Base-by-base conservation (phyloP, 2,329 filamentous ascomycete genomes). In the Rasamsonia emersonii region DNA sequence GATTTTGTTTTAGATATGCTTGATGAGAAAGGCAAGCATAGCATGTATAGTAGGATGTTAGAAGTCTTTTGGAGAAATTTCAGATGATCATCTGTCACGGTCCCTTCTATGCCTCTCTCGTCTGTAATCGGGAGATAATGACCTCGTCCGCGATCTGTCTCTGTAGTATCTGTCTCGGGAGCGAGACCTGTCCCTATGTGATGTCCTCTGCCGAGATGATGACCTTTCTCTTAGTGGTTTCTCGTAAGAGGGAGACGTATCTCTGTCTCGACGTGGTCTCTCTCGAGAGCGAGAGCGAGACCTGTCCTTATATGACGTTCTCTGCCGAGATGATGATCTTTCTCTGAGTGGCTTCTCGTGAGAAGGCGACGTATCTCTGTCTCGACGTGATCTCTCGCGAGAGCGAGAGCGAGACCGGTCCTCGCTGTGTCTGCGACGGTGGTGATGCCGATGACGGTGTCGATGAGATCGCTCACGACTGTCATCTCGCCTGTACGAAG, bases 371-470 rank as follows among this genome's bases (percentile, higher is more conserved):
- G 37, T 42, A 18, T 51, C 54, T 19, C 47, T 48, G 20, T 49
- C 40, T 37, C 50, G 44, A 9, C 49, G 51, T 33, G 43, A 45
- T 32, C 43, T 53, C 11, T 60, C 53, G 14, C 45, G 42, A 9
- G 51, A 54, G 31, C 45, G 49, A 25, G 54, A 54, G n/a, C 46
- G 49, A 25, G 54, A 54, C 11, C 46, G 36, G 21, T 51, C 49
- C 18, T 54, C 45, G 15, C 50, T 44, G 36, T 37, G 45, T 31
- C 46, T 44, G 29, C 48, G 41, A 32, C 62, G 61, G 34, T 70
- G 68, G 24, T 60, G 62, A 18, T 62, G 61, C 27, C 68, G 68
- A 37, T 66, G 63, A 35, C 57, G 58, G 43, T 67, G 65, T 20
- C 59, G 61, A 41, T 57, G 58, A 10, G 54, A 53, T 33, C 56